Evolutionary conservation across 2,329 filamentous ascomycete species (phyloP).

Genomic region (Grosmannia penicillata): DNA sequence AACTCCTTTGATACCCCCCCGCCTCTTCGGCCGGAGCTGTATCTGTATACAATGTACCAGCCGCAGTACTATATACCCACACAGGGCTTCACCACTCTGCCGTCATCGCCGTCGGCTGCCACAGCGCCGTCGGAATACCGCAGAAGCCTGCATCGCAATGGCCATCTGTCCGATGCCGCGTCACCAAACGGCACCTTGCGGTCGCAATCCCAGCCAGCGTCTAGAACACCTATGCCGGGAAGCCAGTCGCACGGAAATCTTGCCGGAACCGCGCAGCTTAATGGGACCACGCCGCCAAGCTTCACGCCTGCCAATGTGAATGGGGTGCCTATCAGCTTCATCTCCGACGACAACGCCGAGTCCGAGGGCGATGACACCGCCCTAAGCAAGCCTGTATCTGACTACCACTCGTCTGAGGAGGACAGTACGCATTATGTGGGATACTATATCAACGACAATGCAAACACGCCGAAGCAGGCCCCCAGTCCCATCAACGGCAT

Average conservation of each 20-base stretch:
- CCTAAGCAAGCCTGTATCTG: constrained; percentile 22
- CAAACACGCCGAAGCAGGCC: constrained; percentile 12
- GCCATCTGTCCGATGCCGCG: constrained; percentile 31
- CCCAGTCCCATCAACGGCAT: constrained; percentile 23
- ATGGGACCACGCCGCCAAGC: constrained; percentile 19
- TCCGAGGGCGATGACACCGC: constrained; percentile 29
- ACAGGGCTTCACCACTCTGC: constrained; percentile 34
- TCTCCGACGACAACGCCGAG: constrained; percentile 34
- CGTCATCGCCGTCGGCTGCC: constrained; percentile 37
- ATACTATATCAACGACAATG: constrained; percentile 21
- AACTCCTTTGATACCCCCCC: constrained; percentile 50
- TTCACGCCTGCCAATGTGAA: constrained; percentile 27
- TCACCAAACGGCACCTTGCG: constrained; percentile 38
- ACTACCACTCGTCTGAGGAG: constrained; percentile 30
- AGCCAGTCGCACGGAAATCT: constrained; percentile 13
- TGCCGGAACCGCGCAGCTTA: constrained; percentile 5
- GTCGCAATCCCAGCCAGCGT: constrained; percentile 53
- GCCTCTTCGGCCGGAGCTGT: constrained; percentile 41
- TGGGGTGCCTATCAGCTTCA: constrained; percentile 37
- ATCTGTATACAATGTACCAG: constrained; percentile 31
- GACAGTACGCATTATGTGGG: constrained; percentile 24
- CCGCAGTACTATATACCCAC: constrained; percentile 27
- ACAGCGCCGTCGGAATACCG: constrained; percentile 35
- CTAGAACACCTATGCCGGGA: constrained; percentile 23
- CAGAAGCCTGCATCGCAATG: constrained; percentile 40